Evolutionary conservation across 1,139 yeast genomes (phyloP).

Genomic region (Pichia norvegensis): DNA sequence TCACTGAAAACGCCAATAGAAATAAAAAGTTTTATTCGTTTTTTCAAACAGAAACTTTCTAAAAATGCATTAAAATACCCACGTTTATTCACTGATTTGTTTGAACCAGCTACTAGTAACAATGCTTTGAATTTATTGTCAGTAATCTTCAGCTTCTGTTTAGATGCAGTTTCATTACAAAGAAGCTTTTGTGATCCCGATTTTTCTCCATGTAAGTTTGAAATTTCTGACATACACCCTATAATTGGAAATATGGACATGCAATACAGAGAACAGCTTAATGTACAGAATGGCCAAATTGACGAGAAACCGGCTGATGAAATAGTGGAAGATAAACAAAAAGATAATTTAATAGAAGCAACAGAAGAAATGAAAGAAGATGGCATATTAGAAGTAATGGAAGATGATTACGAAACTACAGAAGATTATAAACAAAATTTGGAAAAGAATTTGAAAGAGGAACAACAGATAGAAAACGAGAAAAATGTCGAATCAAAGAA

Average conservation of each 20-base stretch:
- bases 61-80: slow-evolving; percentile 24
- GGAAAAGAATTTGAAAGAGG: too few species aligned
- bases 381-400: too few species aligned
- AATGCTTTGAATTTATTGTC: slow-evolving; percentile 27
- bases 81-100: slow-evolving; percentile 16
- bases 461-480: too few species aligned
- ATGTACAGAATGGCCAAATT: not conserved
- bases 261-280: slow-evolving; percentile 3
- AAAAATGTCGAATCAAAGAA: too few species aligned
- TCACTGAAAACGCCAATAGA: slow-evolving; percentile 18
- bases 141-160: slow-evolving; percentile 25
- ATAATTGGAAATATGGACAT: slow-evolving; percentile 18
- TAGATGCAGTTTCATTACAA: slow-evolving; percentile 15
- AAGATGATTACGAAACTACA: too few species aligned
- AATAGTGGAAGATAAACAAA: too few species aligned
- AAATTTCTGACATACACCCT: slow-evolving; percentile 22
- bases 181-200: slow-evolving; percentile 20
- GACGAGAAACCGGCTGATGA: not conserved
- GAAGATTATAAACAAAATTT: too few species aligned
- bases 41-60: slow-evolving; percentile 21
- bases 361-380: too few species aligned
- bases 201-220: slow-evolving; percentile 20
- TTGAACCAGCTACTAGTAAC: slow-evolving; percentile 22
- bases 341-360: too few species aligned
- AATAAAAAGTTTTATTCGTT: slow-evolving; percentile 21